Percentiles rank a stretch among this genome's conserved stretches.
Evolutionary conservation across 768 basidiomycete species (phyloP).

Genomic region (Tulasnella sp.): DNA sequence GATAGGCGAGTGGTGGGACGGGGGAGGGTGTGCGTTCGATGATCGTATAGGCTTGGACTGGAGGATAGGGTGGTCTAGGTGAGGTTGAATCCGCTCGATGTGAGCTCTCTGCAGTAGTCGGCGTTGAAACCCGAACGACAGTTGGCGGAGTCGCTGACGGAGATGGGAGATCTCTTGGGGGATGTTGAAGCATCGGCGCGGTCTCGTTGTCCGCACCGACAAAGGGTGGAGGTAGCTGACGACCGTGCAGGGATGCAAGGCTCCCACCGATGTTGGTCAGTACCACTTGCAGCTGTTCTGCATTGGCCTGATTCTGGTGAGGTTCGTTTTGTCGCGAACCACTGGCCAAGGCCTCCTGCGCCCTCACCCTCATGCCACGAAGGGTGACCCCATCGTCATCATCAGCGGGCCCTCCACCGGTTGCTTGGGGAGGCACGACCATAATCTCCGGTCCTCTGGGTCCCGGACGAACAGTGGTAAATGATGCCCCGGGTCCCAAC

Average conservation of each 20-base stretch:
- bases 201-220: background rate
- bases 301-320: background rate
- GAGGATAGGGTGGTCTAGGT: background rate
- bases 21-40: background rate
- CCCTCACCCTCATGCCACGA: slow-evolving; percentile 21
- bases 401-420: slow-evolving; percentile 6
- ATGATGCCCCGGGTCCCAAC: background rate
- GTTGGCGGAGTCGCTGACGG: background rate
- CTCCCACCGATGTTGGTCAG: background rate
- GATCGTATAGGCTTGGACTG: background rate
- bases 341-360: background rate
- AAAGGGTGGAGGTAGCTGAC: background rate
- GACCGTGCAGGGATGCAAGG: background rate
- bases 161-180: background rate
- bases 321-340: background rate
- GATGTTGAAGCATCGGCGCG: background rate
- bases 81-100: background rate
- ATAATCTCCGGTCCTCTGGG: slow-evolving; percentile 17
- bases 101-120: background rate
- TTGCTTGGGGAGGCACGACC: background rate
- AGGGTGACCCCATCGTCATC: slow-evolving; percentile 18
- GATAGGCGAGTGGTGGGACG: background rate
- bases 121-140: background rate
- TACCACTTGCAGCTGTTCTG: background rate
- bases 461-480: background rate